These are phyloP conservation scores for Monilinia polystroma DNA, from an alignment of 2,329 filamentous ascomycete genomes.

Conservation along the genomic window DNA sequence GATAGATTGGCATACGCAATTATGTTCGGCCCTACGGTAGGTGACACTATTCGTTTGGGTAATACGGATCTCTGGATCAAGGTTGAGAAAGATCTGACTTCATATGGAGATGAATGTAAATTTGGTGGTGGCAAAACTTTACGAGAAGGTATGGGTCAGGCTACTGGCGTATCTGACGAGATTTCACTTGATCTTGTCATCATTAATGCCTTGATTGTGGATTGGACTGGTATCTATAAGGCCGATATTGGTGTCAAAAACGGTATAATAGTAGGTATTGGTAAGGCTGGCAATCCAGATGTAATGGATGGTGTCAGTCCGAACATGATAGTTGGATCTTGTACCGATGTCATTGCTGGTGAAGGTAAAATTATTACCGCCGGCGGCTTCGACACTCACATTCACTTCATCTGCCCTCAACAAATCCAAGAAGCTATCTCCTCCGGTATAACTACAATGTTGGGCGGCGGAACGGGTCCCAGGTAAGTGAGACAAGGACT, in stretches of 20 bases:
- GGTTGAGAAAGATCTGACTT: slow-evolving; percentile 81
- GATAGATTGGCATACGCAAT: slow-evolving; percentile 74
- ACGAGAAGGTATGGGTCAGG: slow-evolving; percentile 94
- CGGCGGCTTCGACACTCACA: slow-evolving; percentile 85
- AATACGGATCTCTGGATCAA: slow-evolving; percentile 86
- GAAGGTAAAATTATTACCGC: slow-evolving; percentile 90
- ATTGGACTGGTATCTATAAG: slow-evolving; percentile 93
- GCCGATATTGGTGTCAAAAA: slow-evolving; percentile 93
- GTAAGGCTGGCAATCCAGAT: slow-evolving; percentile 96
- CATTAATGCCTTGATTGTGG: slow-evolving; percentile 84
- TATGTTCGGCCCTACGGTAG: slow-evolving; percentile 93
- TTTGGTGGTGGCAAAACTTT: slow-evolving; percentile 95
- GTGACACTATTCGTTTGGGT: slow-evolving; percentile 79
- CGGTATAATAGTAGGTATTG: slow-evolving; percentile 82
- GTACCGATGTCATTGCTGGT: slow-evolving; percentile 87
- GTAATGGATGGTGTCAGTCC: slow-evolving; percentile 85
- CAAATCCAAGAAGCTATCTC: slow-evolving; percentile 81
- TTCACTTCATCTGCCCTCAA: slow-evolving; percentile 94
- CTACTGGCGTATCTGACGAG: slow-evolving; percentile 69
- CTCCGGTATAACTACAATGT: slow-evolving; percentile 83
- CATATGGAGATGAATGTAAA: slow-evolving; percentile 89
- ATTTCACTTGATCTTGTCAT: slow-evolving; percentile 82
- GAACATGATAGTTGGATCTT: slow-evolving; percentile 78
- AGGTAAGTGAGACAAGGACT: slow-evolving; percentile 49
- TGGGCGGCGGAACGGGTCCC: slow-evolving; percentile 91